Evolutionary conservation across 169 alveolate genomes (phyloP).

Genomic region (Plasmodium billcollinsi): DNA sequence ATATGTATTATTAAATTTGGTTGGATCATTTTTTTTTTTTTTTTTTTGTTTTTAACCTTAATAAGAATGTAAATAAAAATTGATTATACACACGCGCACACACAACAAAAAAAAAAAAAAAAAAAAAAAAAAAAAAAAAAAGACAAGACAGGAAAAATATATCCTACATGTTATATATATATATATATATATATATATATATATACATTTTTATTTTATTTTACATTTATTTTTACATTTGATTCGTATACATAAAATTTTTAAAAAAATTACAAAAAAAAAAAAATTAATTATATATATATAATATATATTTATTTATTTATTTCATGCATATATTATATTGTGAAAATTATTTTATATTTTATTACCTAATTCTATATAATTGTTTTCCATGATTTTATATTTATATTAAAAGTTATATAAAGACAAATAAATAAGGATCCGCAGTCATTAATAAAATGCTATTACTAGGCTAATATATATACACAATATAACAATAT

Average conservation of each 20-base stretch:
- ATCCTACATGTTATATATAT: too few species aligned
- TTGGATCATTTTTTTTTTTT: too few species aligned
- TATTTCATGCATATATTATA: constrained; percentile 9
- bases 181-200: constrained; percentile 3
- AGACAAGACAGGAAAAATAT: too few species aligned
- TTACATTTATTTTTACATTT: constrained; percentile 4
- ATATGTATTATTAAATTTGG: too few species aligned
- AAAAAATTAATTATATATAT: background rate
- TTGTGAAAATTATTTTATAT: too few species aligned
- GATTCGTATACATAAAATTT: constrained; percentile 37
- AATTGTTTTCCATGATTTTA: constrained; percentile 21
- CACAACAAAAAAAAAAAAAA: constrained; percentile 18
- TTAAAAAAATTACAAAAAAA: constrained; percentile 33
- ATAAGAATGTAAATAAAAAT: background rate
- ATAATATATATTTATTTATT: constrained; percentile 3
- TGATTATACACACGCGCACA: constrained; percentile 7
- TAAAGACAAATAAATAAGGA: constrained; percentile 65
- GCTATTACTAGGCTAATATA: background rate
- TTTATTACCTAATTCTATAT: constrained; percentile 15
- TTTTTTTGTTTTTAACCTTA: too few species aligned
- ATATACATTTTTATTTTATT: constrained; percentile 21
- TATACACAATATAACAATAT: too few species aligned
- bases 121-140: constrained; percentile 2
- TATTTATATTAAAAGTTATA: constrained; percentile 64
- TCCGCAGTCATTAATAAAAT: constrained; percentile 45